Base-by-base conservation (phyloP, 768 basidiomycete genomes). In the Lentinula guzmanii region DNA sequence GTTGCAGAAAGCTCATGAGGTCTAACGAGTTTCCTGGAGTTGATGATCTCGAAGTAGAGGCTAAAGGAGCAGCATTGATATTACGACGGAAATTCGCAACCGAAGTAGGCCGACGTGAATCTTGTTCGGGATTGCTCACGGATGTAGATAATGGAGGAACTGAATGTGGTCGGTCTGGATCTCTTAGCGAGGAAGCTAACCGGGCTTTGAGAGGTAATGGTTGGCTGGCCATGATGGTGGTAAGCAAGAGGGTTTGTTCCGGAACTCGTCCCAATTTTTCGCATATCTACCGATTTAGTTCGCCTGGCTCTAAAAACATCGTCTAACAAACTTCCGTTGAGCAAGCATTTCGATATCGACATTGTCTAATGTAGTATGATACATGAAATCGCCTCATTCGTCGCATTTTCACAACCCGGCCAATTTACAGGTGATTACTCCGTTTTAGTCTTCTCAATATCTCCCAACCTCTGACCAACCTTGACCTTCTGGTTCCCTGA, bases 391-490 rank as follows among this genome's bases (percentile, higher is more conserved):
- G 16, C 18, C 21, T 1, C 51, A 39, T 24, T n/a, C 10, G 18
- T 21, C 33, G 7, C 34, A 33, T 8, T 24, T 28, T 3, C 41
- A 10, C 35, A 24, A 18, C n/a, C 1, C 24, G 4, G 10, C 18
- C 16, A 10, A 18, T 35, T 9, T 28, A 28, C n/a, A 15, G 15
- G 4, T 18, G n/a, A 56, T 60, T 50, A 57, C 21, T 61, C 57
- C 48, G 41, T 35, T 52, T 51, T 62, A 21, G 16, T 42, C 50
- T 51, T 65, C 52, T 37, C 62, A 11, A 83, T 70, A 65, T 91
- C 85, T 4, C 95, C 95, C 37, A 99, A 68, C 64, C 77, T 75
- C 75, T 98, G 80, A 0, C 96, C 96, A 39, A 96, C 93, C 71
- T 87, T 86, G 63, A 98, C 86, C 73, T 89, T 91, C 72, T 94